Evolutionary conservation across 306 rosid genomes (phyloP).

Genomic region (Trifolium pratense): DNA sequence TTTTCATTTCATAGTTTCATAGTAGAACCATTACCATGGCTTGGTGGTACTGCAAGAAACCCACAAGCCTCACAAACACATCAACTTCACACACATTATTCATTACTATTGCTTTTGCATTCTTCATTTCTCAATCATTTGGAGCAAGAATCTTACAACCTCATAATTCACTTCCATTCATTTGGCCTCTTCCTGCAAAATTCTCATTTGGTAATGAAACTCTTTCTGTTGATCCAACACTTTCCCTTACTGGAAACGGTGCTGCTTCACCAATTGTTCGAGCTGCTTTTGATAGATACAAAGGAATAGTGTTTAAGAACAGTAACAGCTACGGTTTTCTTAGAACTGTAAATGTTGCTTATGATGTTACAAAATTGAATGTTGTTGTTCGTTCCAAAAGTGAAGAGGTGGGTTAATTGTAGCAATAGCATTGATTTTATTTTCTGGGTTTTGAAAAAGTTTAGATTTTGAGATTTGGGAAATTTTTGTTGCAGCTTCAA

Average conservation of each 20-base stretch:
- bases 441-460: slow-evolving; percentile 15
- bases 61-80: neutral
- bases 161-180: slow-evolving; percentile 54
- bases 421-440: no score
- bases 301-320: slow-evolving; percentile 61
- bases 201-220: slow-evolving; percentile 65
- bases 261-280: slow-evolving; percentile 56
- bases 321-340: slow-evolving; percentile 38
- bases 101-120: slow-evolving; percentile 32
- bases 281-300: slow-evolving; percentile 79
- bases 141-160: slow-evolving; percentile 27
- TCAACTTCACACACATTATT: slow-evolving; percentile 32
- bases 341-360: slow-evolving; percentile 44
- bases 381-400: slow-evolving; percentile 54
- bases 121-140: slow-evolving; percentile 41
- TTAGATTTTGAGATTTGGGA: slow-evolving; percentile 37
- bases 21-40: neutral
- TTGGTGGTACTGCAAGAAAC: neutral
- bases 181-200: slow-evolving; percentile 89
- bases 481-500: slow-evolving; percentile 66
- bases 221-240: slow-evolving; percentile 73
- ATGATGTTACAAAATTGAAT: slow-evolving; percentile 61
- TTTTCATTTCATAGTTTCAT: no score
- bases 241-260: slow-evolving; percentile 62
- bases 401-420: slow-evolving; percentile 59